Conservation (phyloP, 73 alveolate genomes). For the Effrenium voratum region DNA sequence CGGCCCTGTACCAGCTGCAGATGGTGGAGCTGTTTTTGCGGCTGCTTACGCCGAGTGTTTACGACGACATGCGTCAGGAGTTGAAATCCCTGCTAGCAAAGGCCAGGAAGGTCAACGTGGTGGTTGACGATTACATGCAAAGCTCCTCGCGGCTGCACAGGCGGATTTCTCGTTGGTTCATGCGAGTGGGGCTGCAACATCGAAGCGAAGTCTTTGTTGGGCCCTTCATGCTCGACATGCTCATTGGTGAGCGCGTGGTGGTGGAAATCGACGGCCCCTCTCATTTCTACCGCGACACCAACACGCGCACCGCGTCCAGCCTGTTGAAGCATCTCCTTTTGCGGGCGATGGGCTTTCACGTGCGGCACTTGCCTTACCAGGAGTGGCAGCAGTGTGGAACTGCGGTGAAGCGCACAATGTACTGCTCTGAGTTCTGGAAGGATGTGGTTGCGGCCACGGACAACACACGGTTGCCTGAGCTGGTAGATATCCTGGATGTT, state of each 20-base stretch:
- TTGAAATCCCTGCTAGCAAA: slow-evolving; percentile 49
- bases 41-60: slow-evolving; percentile 43
- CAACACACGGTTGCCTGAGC: slow-evolving; percentile 13
- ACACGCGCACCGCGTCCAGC: slow-evolving; percentile 67
- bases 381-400: slow-evolving; percentile 91
- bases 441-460: slow-evolving; percentile 66
- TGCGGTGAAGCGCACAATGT: slow-evolving; percentile 60
- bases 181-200: slow-evolving; percentile 89
- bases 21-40: slow-evolving; percentile 56
- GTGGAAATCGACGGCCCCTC: slow-evolving; percentile 93
- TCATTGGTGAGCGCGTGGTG: slow-evolving; percentile 68
- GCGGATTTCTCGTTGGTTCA: slow-evolving; percentile 69
- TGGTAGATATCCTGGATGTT: slow-evolving; percentile 57
- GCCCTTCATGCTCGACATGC: slow-evolving; percentile 93
- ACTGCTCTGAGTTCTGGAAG: slow-evolving; percentile 80
- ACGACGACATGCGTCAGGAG: slow-evolving; percentile 62
- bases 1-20: slow-evolving; percentile 77
- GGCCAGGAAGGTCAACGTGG: slow-evolving; percentile 62
- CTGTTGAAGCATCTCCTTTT: slow-evolving; percentile 31
- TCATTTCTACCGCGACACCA: slow-evolving; percentile 91
- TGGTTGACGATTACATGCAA: slow-evolving; percentile 90
- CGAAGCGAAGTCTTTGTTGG: slow-evolving; percentile 85
- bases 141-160: slow-evolving; percentile 74
- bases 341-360: slow-evolving; percentile 83
- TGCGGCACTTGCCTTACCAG: slow-evolving; percentile 65